phyloP scores from a whole-genome alignment of 345 rosid genomes.

The Odontarrhena argentea region DNA sequence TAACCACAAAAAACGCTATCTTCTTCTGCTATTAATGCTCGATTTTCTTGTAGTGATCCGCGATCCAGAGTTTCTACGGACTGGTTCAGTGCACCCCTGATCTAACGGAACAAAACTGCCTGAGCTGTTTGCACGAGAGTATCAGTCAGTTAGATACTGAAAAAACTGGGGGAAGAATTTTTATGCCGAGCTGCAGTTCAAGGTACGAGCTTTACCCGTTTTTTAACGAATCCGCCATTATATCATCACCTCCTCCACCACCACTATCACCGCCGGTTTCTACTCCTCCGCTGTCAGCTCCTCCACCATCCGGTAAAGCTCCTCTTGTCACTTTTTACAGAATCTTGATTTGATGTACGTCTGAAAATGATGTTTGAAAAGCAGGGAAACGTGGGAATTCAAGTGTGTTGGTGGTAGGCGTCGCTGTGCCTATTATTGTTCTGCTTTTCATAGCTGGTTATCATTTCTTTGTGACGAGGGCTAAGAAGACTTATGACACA shows the following conservation, averaged over 20 bases:
- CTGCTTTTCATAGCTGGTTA: constrained; percentile 35
- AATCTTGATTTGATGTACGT: neutral
- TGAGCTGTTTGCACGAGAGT: constrained; percentile 19
- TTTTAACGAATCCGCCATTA: constrained; percentile 17
- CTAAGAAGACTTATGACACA: constrained; percentile 29
- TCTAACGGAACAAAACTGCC: constrained; percentile 24
- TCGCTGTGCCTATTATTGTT: constrained; percentile 32
- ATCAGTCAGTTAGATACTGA: neutral
- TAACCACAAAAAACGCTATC: too few relatives aligned
- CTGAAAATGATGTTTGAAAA: neutral
- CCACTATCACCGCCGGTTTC: neutral
- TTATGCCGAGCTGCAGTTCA: constrained; percentile 42
- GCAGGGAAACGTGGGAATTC: constrained; percentile 35
- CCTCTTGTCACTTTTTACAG: neutral
- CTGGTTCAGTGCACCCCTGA: constrained; percentile 54
- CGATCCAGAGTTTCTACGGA: constrained; percentile 20
- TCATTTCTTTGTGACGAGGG: constrained; percentile 31
- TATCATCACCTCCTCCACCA: neutral
- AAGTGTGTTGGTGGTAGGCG: constrained; percentile 29
- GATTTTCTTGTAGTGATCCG: too few relatives aligned
- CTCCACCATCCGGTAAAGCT: neutral
- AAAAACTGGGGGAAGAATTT: constrained; percentile 28
- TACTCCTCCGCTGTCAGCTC: neutral
- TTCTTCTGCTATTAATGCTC: too few relatives aligned
- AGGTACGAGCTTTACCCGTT: constrained; percentile 38